Conservation (phyloP, 1,284 basidiomycete species). For the Coniophora puteana region DNA sequence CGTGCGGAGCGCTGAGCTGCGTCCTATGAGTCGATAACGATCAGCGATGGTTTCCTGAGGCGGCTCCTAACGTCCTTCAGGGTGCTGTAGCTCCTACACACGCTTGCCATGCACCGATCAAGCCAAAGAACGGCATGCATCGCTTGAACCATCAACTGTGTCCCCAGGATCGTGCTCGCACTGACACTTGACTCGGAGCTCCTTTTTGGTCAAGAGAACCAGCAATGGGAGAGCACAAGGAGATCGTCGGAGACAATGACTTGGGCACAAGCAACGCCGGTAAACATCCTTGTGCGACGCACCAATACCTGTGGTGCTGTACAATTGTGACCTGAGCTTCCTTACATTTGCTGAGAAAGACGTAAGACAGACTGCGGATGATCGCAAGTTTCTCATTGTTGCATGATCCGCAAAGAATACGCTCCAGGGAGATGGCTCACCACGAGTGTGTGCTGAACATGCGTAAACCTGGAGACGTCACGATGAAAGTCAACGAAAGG, state of each 20-base stretch:
- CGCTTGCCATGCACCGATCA: no score
- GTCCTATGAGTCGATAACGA: no score
- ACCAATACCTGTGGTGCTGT: not conserved
- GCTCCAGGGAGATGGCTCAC: constrained; percentile 23
- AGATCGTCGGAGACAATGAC: constrained; percentile 14
- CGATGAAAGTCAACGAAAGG: no score
- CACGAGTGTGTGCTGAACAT: constrained; percentile 4
- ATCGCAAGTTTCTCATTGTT: constrained; percentile 25
- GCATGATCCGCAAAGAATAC: constrained; percentile 19
- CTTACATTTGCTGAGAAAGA: constrained; percentile 27
- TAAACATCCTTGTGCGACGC: constrained; percentile 21
- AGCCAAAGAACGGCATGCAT: no score
- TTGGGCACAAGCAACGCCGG: constrained; percentile 16
- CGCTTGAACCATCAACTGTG: no score
- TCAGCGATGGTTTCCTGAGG: no score
- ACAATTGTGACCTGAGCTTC: not conserved
- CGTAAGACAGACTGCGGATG: constrained; percentile 28
- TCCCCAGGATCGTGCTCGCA: not conserved
- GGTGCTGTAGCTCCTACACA: no score
- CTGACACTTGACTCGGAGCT: no score
- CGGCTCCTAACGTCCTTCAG: no score
- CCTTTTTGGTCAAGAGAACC: constrained; percentile 16
- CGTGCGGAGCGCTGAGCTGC: no score
- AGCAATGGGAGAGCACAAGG: constrained; percentile 19
- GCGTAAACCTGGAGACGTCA: no score